Percentiles rank a stretch among this genome's conserved stretches.
These are phyloP conservation scores for Erysimum cheiri DNA, from an alignment of 441 rosid species.

Conservation along the genomic window DNA sequence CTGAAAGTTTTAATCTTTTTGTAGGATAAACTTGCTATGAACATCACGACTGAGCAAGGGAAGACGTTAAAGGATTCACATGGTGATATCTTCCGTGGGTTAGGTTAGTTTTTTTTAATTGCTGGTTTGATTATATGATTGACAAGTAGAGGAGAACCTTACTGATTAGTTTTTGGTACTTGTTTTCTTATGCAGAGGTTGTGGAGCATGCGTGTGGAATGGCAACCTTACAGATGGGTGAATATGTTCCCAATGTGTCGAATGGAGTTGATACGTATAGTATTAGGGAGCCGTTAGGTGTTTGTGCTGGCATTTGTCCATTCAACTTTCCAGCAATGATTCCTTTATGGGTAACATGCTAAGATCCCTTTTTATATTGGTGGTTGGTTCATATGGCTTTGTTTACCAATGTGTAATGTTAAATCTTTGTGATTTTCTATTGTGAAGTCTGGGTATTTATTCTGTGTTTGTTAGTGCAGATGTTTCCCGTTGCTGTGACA, in stretches of 20 bases:
- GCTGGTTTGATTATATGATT: constrained; percentile 19
- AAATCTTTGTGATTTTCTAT: background rate
- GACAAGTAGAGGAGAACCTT: background rate
- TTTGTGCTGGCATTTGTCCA: constrained; percentile 96
- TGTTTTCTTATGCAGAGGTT: constrained; percentile 63
- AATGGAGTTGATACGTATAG: constrained; percentile 92
- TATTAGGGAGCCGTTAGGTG: constrained; percentile 89
- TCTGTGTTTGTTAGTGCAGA: constrained; percentile 55
- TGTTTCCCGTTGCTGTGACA: constrained; percentile 92
- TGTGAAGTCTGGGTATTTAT: background rate
- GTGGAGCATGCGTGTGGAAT: constrained; percentile 97
- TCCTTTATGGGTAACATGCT: constrained; percentile 81
- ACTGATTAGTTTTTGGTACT: background rate
- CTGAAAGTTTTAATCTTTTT: constrained; percentile 29
- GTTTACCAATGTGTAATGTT: background rate
- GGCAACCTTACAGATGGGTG: constrained; percentile 95
- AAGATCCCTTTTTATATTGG: constrained; percentile 9
- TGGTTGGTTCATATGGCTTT: background rate
- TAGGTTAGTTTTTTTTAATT: constrained; percentile 55
- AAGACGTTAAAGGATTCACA: constrained; percentile 94
- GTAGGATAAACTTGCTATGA: constrained; percentile 89
- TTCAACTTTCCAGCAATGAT: constrained; percentile 99
- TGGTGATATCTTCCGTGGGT: constrained; percentile 94
- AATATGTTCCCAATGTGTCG: constrained; percentile 84
- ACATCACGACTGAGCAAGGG: constrained; percentile 90